Evolutionary conservation across 176 grass and related monocot species (phyloP).

Genomic region (Carex littledalei): DNA sequence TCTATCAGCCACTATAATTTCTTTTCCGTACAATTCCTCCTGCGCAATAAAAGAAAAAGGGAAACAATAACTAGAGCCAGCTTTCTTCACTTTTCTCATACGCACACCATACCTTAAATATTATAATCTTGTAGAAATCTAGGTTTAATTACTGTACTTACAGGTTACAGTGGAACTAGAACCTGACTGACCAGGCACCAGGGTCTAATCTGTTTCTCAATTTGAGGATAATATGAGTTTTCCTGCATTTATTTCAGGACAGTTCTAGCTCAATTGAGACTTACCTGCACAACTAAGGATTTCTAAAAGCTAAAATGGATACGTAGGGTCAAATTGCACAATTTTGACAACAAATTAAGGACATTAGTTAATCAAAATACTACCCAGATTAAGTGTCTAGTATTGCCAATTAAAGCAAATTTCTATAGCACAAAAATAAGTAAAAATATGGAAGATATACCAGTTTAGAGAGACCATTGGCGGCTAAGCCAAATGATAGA

Average conservation of each 20-base stretch:
- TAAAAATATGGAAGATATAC: slow-evolving; percentile 20
- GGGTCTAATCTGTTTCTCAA: background rate
- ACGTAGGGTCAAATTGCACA: background rate
- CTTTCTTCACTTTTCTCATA: background rate
- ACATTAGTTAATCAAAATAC: background rate
- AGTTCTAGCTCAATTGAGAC: background rate
- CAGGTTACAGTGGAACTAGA: background rate
- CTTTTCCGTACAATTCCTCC: slow-evolving; percentile 84
- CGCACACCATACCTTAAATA: background rate
- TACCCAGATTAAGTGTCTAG: background rate
- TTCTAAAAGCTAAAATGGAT: background rate
- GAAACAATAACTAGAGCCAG: background rate
- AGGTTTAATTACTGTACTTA: background rate
- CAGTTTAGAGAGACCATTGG: slow-evolving; percentile 58
- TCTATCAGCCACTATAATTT: slow-evolving; percentile 69
- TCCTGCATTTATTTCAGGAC: background rate
- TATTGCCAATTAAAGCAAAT: background rate
- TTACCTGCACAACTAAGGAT: background rate
- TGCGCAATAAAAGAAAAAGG: slow-evolving; percentile 17
- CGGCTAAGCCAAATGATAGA: slow-evolving; percentile 72
- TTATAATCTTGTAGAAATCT: background rate
- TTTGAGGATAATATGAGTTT: background rate
- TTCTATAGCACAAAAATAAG: slow-evolving; percentile 16
- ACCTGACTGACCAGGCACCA: background rate
- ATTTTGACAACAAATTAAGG: background rate